Evolutionary conservation across 2,329 filamentous ascomycete genomes (phyloP).

Genomic region (Hypoxylon sp.): DNA sequence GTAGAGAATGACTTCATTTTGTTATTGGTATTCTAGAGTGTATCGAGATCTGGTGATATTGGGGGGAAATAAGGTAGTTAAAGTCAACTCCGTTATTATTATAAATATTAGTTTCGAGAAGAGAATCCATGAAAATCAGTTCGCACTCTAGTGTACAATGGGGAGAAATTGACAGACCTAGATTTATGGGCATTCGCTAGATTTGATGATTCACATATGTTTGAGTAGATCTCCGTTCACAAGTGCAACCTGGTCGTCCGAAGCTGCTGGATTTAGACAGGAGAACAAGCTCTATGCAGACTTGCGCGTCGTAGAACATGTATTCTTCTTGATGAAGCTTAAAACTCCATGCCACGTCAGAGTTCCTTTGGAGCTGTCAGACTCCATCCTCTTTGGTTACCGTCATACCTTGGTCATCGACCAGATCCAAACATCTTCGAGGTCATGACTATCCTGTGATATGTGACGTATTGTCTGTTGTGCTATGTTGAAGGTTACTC

Average conservation of each 20-base stretch:
- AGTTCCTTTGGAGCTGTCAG: not conserved
- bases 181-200: not conserved
- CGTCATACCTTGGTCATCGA: not conserved
- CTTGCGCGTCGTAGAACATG: slow-evolving; percentile 13
- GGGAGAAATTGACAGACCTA: not conserved
- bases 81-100: not conserved
- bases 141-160: not conserved
- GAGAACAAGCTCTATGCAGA: slow-evolving; percentile 7
- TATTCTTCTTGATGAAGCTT: slow-evolving; percentile 12
- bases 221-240: not conserved
- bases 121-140: not conserved
- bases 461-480: not conserved
- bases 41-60: not conserved
- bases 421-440: not conserved
- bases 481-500: slow-evolving; percentile 8
- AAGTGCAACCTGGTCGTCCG: not conserved
- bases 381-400: slow-evolving; percentile 2
- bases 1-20: slow-evolving; percentile 16
- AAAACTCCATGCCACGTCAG: slow-evolving; percentile 12
- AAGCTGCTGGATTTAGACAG: slow-evolving; percentile 7
- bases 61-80: not conserved
- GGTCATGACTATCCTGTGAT: not conserved
- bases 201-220: slow-evolving; percentile 20
- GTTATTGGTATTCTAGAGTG: slow-evolving; percentile 1
- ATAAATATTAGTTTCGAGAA: not conserved